Base-by-base conservation (phyloP, 805 yeast genomes). In the Starmera dryadoides region DNA sequence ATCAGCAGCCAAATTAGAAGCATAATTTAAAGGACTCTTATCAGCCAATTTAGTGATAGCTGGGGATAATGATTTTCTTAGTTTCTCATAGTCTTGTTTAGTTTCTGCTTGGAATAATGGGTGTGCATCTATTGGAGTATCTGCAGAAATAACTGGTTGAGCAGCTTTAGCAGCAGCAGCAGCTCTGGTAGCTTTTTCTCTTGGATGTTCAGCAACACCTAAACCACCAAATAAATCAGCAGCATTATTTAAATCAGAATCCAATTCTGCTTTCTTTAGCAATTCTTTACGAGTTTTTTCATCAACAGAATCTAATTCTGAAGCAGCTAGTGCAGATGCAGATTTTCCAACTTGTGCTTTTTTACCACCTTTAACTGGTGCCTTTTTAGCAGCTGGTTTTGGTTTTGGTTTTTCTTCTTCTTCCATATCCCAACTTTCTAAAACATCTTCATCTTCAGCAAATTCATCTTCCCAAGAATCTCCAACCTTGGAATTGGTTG, bases 401-500 rank as follows among this genome's bases (percentile, higher is more conserved):
- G 38, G 43, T 33, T 48, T 55, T 51, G 55, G 56, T 39, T 63
- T 62, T 40, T 71, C 75, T 37, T 72, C 80, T 52, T 81, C 93
- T 47, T 82, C 94, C 39, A 81, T 80, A 51, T 91, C 98, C 97
- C 97, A 91, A 11, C 95, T 84, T 37, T 75, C 97, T 37, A 83
- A 61, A 20, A 81, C 71, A n/a, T 85, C 81, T 36, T 84, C 93
- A 44, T 84, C 94, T 36, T 79, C 82, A 38, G 59, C 83, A 42
- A 65, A 62, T 46, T 79, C 89, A 45, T 82, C 93, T 60, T 87
- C 95, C 86, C 95, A 86, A 30, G 86, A 77, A 36, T 77, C 81
- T 42, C 79, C 73, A 26, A 75, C 74, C 16, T 73, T 74, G 36
- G 72, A 69, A 37, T 61, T 73, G 33, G 60, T 63, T 19, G 69